A percentile compares a stretch with the other conserved stretches of the same genome.
Conservation (phyloP, 1,139 yeast species). For the Taphrina deformans region DNA sequence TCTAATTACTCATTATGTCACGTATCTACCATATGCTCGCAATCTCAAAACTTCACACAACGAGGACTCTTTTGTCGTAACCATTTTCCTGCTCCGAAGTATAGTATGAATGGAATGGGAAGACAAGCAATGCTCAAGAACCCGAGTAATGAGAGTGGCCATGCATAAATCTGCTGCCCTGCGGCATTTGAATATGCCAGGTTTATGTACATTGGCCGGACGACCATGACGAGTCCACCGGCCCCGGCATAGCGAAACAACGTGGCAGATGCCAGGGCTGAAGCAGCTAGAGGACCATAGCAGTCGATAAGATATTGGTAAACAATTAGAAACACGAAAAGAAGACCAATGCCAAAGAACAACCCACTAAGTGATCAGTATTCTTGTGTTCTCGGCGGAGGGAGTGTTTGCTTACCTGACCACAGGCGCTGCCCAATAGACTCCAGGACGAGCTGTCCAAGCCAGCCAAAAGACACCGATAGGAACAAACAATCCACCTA, state of each 20-base stretch:
- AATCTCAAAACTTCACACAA: background rate
- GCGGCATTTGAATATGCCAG: background rate
- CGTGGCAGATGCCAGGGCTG: constrained; percentile 63
- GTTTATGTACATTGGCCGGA: constrained; percentile 9
- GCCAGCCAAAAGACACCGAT: constrained; percentile 77
- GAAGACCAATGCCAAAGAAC: constrained; percentile 65
- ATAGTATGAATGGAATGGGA: constrained; percentile 1
- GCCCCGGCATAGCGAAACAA: constrained; percentile 19
- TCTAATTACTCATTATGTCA: background rate
- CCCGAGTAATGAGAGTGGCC: constrained; percentile 5
- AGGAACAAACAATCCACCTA: constrained; percentile 67
- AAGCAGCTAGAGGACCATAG: constrained; percentile 67
- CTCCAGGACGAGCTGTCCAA: constrained; percentile 57
- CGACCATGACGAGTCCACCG: constrained; percentile 14
- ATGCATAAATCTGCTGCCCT: background rate
- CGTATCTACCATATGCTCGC: background rate
- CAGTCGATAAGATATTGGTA: constrained; percentile 73
- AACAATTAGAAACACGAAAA: constrained; percentile 49
- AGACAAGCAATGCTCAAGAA: constrained; percentile 1
- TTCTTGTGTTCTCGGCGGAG: too few relatives aligned
- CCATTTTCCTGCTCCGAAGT: constrained; percentile 4
- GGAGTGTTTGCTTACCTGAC: background rate
- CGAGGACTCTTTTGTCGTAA: background rate
- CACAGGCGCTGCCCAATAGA: constrained; percentile 7
- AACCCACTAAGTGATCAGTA: constrained; percentile 42